These are phyloP conservation scores for Nannochloropsis salina DNA, from an alignment of 108 stramenopile genomes.

Conservation along the genomic window DNA sequence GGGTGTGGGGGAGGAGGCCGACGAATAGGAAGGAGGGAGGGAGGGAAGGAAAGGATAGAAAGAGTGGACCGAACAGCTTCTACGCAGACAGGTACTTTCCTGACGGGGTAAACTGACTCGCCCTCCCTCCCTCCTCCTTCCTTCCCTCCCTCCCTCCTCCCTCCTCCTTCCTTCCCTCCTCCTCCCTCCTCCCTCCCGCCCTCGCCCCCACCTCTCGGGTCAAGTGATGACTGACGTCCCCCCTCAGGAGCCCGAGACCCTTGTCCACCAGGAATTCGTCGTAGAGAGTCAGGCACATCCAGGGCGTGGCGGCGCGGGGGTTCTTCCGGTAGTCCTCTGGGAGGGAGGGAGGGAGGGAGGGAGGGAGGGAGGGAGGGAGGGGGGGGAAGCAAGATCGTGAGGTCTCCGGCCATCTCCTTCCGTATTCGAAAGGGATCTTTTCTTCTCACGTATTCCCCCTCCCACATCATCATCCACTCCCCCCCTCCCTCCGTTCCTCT, in stretches of 20 bases:
- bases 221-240: neutral
- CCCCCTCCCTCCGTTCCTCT: too few species aligned
- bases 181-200: too few species aligned
- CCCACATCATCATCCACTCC: too few species aligned
- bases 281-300: neutral
- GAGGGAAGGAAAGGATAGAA: too few species aligned
- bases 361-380: neutral
- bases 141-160: neutral
- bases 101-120: neutral
- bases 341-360: neutral
- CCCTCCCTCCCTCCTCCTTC: neutral
- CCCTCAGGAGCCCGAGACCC: neutral
- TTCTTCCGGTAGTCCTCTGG: neutral
- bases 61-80: neutral
- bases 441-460: too few species aligned
- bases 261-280: neutral
- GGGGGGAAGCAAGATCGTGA: neutral
- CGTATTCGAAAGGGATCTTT: too few species aligned
- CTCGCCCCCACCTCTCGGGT: neutral
- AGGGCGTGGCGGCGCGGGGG: neutral
- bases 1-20: too few species aligned
- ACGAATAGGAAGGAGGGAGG: too few species aligned
- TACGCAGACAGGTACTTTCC: neutral
- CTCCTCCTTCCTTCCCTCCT: too few species aligned
- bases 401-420: neutral